Evolutionary conservation across 108 stramenopile genomes (phyloP), one percentile per base, ranked within the genome.

Genomic region (Cyclotella kingstonii): DNA sequence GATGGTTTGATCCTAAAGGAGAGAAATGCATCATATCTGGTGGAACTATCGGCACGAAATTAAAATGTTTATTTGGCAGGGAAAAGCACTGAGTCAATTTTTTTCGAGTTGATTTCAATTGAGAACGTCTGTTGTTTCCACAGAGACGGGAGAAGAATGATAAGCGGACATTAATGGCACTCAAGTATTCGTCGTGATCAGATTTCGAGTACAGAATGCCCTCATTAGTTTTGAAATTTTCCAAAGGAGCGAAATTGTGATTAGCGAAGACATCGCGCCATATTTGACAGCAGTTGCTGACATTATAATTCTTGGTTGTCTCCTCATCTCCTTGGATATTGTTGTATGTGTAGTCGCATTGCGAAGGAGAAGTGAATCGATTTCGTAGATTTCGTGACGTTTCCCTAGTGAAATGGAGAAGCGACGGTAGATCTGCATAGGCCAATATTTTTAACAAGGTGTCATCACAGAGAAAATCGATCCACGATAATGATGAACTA

Each of bases 11-110:
- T 34, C 23, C 9, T 30, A 11, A 5, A 28, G 66, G 56, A 33
- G 66, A 47, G 50, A 45, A 68, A 38, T 22, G 55, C 66, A 68
- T 68, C 38, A 68, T 49, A 14, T 68, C 56, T 11, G 46, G 61
- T 12, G 81, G 82, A n/a, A 66, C 9, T 15, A 83, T 33, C 0
- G 85, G 85, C 2, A 81, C 34, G 57, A 85, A 85, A 43, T 80
- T 26, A 54, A 85, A 82, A 36, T 59, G 54, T 29, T 68, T 46
- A 68, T 78, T 56, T 17, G 81, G 79, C 25, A 86, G 34, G 17
- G 47, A 40, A 25, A 70, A 76, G 43, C 61, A 58, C 46, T 43
- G 65, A 21, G 29, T 25, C 44, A 33, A 34, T 21, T 29, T 30
- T 14, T 44, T 28, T 30, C 35, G 3, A 40, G 22, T 28, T 45